Conservation (phyloP, 2,329 filamentous ascomycete genomes). For the Aschersonia sp. region DNA sequence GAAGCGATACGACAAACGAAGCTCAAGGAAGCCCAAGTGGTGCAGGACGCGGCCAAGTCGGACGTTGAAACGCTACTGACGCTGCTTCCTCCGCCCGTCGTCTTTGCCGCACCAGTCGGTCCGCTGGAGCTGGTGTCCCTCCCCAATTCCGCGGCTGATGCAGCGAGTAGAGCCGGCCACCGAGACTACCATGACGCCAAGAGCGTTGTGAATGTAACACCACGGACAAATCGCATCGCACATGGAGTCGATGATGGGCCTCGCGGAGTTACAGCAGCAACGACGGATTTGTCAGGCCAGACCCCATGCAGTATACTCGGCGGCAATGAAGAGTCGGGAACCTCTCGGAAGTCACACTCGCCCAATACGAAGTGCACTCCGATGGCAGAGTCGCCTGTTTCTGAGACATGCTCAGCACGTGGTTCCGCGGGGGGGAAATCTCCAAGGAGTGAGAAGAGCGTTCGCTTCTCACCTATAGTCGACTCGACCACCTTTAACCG, state of each 20-base stretch:
- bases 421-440: constrained; percentile 7
- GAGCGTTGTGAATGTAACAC: not conserved
- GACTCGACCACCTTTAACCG: constrained; percentile 47
- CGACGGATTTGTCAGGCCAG: no score
- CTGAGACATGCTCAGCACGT: constrained; percentile 4
- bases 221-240: no score
- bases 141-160: constrained; percentile 3
- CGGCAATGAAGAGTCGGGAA: no score
- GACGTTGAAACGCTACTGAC: constrained; percentile 1
- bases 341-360: no score
- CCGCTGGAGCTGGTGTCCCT: constrained; percentile 26
- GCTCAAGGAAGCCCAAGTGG: constrained; percentile 26
- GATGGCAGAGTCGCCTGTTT: not conserved
- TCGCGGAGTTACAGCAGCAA: no score
- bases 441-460: constrained; percentile 42
- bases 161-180: not conserved
- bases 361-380: not conserved
- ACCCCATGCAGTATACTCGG: no score
- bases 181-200: not conserved
- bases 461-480: constrained; percentile 55
- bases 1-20: constrained; percentile 65
- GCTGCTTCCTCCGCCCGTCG: not conserved
- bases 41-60: constrained; percentile 9
- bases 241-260: no score
- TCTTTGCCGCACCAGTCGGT: constrained; percentile 24